Percentiles rank a stretch among this genome's conserved stretches.
These are phyloP conservation scores for Colletotrichum liriopes DNA, from an alignment of 2,329 filamentous ascomycete genomes.

Conservation along the genomic window DNA sequence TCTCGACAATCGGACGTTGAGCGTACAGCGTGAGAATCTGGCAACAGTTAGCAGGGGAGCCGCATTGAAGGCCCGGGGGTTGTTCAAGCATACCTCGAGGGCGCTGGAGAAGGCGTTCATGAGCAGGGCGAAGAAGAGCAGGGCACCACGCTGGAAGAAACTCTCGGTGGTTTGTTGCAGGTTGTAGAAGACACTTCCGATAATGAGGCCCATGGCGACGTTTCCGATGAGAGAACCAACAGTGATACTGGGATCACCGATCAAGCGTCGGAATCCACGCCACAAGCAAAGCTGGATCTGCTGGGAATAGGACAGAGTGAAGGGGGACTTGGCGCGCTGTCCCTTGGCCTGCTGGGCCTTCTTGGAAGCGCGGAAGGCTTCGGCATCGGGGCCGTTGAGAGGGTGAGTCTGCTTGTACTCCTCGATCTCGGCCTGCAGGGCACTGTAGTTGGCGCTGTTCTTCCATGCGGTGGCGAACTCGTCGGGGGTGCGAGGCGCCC, in stretches of 20 bases:
- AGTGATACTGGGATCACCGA: slow-evolving; percentile 83
- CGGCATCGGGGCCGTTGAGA: slow-evolving; percentile 69
- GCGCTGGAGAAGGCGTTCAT: slow-evolving; percentile 88
- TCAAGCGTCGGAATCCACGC: slow-evolving; percentile 84
- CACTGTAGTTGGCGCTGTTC: slow-evolving; percentile 66
- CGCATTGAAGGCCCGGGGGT: slow-evolving; percentile 34
- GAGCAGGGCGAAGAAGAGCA: slow-evolving; percentile 90
- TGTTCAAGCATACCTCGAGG: slow-evolving; percentile 70
- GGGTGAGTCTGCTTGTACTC: slow-evolving; percentile 69
- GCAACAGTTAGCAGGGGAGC: slow-evolving; percentile 1
- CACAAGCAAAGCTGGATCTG: slow-evolving; percentile 86
- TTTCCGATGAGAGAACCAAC: slow-evolving; percentile 80
- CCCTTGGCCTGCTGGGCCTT: slow-evolving; percentile 69
- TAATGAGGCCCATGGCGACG: slow-evolving; percentile 81
- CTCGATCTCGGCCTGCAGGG: slow-evolving; percentile 69
- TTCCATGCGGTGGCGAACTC: slow-evolving; percentile 74
- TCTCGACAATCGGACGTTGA: slow-evolving; percentile 93
- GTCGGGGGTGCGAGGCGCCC: slow-evolving; percentile 72
- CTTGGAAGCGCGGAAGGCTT: slow-evolving; percentile 70
- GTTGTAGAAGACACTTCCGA: slow-evolving; percentile 87
- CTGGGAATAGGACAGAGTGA: slow-evolving; percentile 82
- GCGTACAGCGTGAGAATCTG: slow-evolving; percentile 87
- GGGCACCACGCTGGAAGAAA: slow-evolving; percentile 84
- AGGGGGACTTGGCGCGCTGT: slow-evolving; percentile 81
- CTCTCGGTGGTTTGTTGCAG: slow-evolving; percentile 74